Evolutionary conservation across 2,329 filamentous ascomycete species (phyloP).

Genomic region (Pseudocercospora fuligena): DNA sequence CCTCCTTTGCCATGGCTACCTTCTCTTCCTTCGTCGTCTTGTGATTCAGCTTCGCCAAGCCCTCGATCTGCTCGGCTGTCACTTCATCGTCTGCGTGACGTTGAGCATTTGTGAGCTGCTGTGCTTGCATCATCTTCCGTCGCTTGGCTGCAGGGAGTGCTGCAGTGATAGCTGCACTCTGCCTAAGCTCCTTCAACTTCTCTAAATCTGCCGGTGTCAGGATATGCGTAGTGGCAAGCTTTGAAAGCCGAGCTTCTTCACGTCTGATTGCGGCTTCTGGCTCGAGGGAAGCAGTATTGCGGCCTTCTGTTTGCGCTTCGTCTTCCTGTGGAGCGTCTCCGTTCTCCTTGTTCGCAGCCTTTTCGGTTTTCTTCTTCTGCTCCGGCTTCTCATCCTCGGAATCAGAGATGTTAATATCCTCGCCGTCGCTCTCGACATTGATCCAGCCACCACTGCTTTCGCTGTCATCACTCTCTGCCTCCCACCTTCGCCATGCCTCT

Average conservation of each 20-base stretch:
- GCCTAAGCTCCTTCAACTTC: constrained; percentile 86
- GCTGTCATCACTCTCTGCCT: constrained; percentile 64
- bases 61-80: constrained; percentile 90
- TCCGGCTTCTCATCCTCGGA: constrained; percentile 71
- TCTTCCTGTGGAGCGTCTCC: constrained; percentile 29
- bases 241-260: constrained; percentile 55
- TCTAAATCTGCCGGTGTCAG: constrained; percentile 95
- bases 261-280: constrained; percentile 36
- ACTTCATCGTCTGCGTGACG: constrained; percentile 81
- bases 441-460: constrained; percentile 91
- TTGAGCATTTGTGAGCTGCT: constrained; percentile 31
- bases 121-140: constrained; percentile 41
- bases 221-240: constrained; percentile 88
- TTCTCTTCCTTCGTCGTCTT: constrained; percentile 91
- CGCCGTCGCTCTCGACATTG: constrained; percentile 80
- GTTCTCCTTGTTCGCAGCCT: constrained; percentile 22
- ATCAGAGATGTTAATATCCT: constrained; percentile 73
- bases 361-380: constrained; percentile 44
- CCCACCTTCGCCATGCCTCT: constrained; percentile 62
- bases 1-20: constrained; percentile 76
- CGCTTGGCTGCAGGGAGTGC: constrained; percentile 53
- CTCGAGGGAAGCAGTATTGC: constrained; percentile 39
- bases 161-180: constrained; percentile 72
- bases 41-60: constrained; percentile 74
- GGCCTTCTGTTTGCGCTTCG: constrained; percentile 30